Evolutionary conservation across 2,329 filamentous ascomycete genomes (phyloP).

Genomic region (Cadophora sp.): DNA sequence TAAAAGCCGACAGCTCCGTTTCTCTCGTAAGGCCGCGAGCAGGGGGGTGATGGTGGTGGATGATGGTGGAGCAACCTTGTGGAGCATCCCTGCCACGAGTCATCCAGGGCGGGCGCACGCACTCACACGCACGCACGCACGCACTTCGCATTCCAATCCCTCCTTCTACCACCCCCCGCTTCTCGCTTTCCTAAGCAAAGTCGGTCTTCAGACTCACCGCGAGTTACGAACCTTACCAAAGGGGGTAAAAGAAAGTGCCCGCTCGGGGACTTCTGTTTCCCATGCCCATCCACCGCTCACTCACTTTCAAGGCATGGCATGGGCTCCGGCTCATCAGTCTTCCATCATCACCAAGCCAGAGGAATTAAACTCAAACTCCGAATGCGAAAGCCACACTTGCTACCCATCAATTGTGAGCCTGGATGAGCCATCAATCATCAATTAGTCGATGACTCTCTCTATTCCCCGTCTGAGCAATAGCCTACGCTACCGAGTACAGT

Average conservation of each 20-base stretch:
- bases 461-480: neutral
- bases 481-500: neutral
- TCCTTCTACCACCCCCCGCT: too few species aligned
- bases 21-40: conserved; percentile 8
- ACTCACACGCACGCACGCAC: neutral
- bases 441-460: conserved; percentile 17
- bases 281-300: neutral
- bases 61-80: neutral
- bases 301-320: neutral
- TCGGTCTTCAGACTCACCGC: conserved; percentile 14
- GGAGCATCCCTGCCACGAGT: neutral
- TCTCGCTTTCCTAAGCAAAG: conserved; percentile 15
- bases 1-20: conserved; percentile 24
- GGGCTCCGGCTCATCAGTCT: neutral
- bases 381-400: conserved; percentile 14
- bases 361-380: conserved; percentile 21
- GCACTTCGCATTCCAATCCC: conserved; percentile 4
- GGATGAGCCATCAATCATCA: conserved; percentile 7
- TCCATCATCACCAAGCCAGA: conserved; percentile 9
- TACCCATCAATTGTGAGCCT: neutral
- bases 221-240: neutral
- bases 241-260: conserved; percentile 3
- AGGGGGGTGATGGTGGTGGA: neutral
- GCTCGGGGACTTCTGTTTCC: conserved; percentile 17
- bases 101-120: conserved; percentile 2